These are phyloP conservation scores for Chlorella sp. DNA, from an alignment of 139 green algal genomes.

Conservation along the genomic window DNA sequence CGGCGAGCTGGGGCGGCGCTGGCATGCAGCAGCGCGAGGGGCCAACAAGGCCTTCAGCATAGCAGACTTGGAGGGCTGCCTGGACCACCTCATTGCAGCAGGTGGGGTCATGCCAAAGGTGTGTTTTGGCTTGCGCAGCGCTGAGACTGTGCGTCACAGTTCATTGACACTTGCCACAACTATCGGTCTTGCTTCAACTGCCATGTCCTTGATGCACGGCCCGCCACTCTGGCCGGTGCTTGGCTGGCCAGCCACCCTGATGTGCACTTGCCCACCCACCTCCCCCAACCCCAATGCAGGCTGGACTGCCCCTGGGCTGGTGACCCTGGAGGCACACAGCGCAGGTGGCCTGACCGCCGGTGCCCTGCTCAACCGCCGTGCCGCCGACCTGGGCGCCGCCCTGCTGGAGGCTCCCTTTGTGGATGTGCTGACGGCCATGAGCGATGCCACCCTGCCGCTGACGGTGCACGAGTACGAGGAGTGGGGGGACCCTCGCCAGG, in stretches of 20 bases:
- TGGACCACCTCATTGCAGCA: conserved; percentile 42
- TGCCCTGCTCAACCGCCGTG: conserved; percentile 32
- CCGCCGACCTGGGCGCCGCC: conserved; percentile 16
- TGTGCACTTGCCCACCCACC: not conserved
- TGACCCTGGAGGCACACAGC: conserved; percentile 49
- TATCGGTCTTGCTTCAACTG: no score
- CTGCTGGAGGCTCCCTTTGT: conserved; percentile 88
- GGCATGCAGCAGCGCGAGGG: conserved; percentile 67
- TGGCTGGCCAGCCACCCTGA: no score
- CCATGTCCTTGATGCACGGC: no score
- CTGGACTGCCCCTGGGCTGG: conserved; percentile 1
- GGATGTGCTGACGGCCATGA: conserved; percentile 77
- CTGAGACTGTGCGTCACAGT: not conserved
- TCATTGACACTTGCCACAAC: no score
- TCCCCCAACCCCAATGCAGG: conserved; percentile 1
- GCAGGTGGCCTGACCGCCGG: conserved; percentile 49
- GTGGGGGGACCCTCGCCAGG: conserved; percentile 41
- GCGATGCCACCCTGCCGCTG: conserved; percentile 71
- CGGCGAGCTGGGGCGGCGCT: conserved; percentile 78
- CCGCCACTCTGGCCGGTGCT: no score
- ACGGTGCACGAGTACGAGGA: conserved; percentile 82
- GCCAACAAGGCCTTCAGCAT: conserved; percentile 51
- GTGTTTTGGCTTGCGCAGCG: not conserved
- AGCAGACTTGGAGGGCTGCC: conserved; percentile 60
- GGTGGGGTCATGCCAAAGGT: conserved; percentile 13